Evolutionary conservation across 768 basidiomycete genomes (phyloP).

Genomic region (Daedalea quercina): DNA sequence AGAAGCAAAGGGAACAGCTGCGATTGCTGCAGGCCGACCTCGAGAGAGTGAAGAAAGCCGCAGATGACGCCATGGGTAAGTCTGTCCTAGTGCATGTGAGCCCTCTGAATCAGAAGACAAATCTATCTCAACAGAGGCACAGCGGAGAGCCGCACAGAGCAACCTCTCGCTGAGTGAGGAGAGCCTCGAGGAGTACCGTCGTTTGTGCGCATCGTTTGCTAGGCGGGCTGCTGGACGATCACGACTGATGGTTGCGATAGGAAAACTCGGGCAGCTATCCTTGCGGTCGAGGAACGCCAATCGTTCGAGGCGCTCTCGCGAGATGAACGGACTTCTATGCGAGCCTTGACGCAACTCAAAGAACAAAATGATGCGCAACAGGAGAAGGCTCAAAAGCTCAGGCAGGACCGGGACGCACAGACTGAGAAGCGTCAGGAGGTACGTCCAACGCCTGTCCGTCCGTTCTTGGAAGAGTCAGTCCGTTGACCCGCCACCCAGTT

Average conservation of each 20-base stretch:
- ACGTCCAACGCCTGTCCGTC: conserved; percentile 7
- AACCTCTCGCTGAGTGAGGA: conserved; percentile 79
- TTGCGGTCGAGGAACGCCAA: conserved; percentile 85
- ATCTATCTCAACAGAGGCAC: conserved; percentile 52
- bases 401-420: conserved; percentile 44
- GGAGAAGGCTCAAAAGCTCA: conserved; percentile 48
- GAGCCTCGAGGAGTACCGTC: conserved; percentile 81
- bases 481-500: conserved; percentile 38
- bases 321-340: conserved; percentile 70
- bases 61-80: conserved; percentile 76
- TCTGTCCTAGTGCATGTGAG: not conserved
- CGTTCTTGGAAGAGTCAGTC: no score
- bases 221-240: not conserved
- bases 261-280: conserved; percentile 70
- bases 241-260: conserved; percentile 31
- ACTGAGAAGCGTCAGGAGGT: conserved; percentile 56
- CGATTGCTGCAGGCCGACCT: conserved; percentile 59
- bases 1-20: conserved; percentile 46
- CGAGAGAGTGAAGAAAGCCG: conserved; percentile 54
- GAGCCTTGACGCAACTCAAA: conserved; percentile 56
- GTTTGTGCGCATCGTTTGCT: conserved; percentile 44
- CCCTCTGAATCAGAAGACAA: conserved; percentile 4
- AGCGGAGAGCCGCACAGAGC: conserved; percentile 61
- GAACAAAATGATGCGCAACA: conserved; percentile 65
- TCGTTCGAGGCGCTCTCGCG: conserved; percentile 72